phyloP scores from a whole-genome alignment of 2,329 filamentous ascomycete genomes.

The Aspergillus felis region DNA sequence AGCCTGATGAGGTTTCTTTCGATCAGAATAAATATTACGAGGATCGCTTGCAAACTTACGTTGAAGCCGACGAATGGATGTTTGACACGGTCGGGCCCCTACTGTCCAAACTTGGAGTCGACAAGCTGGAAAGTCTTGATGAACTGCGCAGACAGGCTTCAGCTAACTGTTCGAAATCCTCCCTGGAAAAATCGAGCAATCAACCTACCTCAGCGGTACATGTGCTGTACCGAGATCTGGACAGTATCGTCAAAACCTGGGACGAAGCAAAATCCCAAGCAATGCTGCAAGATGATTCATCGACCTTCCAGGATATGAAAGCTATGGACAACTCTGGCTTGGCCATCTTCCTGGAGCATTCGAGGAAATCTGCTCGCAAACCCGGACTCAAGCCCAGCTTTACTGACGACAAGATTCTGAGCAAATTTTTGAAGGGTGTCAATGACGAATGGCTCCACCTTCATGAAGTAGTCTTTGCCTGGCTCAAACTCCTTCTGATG shows the following conservation, averaged over 20 bases:
- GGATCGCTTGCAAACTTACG: conserved; percentile 50
- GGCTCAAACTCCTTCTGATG: conserved; percentile 50
- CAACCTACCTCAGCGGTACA: conserved; percentile 18
- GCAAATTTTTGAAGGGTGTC: conserved; percentile 40
- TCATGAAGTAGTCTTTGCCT: conserved; percentile 52
- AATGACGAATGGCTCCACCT: conserved; percentile 47
- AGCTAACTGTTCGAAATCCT: conserved; percentile 13
- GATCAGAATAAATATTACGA: conserved; percentile 54
- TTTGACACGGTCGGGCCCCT: conserved; percentile 52
- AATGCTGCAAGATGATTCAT: conserved; percentile 47
- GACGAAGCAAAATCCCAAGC: conserved; percentile 42
- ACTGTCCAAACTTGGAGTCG: conserved; percentile 50
- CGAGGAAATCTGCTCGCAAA: conserved; percentile 44
- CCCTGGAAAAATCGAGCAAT: conserved; percentile 11
- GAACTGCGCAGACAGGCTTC: conserved; percentile 28
- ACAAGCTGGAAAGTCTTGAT: conserved; percentile 42
- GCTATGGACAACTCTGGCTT: conserved; percentile 47
- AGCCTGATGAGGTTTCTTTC: conserved; percentile 46
- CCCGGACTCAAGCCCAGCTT: conserved; percentile 37
- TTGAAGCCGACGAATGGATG: conserved; percentile 55
- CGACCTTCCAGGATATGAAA: conserved; percentile 46
- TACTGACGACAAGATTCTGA: conserved; percentile 33
- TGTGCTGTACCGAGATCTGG: conserved; percentile 43
- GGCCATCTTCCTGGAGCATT: conserved; percentile 55
- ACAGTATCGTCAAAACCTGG: conserved; percentile 41